Conservation (phyloP, 2,329 filamentous ascomycete species). For the Purpureocillium lavendulum region DNA sequence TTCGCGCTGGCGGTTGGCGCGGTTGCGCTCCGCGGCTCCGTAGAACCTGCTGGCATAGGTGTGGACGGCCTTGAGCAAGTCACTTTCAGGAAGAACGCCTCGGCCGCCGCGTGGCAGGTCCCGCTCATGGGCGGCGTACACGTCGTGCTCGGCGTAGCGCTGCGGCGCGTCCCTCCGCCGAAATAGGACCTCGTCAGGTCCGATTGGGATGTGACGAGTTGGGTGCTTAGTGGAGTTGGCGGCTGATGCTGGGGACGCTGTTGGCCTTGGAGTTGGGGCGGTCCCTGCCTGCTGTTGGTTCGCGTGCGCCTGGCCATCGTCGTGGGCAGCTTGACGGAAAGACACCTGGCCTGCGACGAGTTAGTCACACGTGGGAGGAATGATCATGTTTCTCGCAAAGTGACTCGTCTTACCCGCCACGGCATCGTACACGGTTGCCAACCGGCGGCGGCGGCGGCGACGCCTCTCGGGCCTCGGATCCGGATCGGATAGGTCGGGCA, state of each 20-base stretch:
- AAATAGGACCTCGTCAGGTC: constrained; percentile 67
- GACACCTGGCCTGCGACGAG: constrained; percentile 20
- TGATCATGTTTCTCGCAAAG: background rate
- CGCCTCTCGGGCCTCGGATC: no score
- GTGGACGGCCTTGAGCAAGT: constrained; percentile 62
- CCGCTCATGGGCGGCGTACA: constrained; percentile 58
- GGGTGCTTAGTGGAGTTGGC: constrained; percentile 12
- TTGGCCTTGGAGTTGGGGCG: background rate
- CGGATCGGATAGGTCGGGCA: no score
- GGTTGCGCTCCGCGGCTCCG: constrained; percentile 25
- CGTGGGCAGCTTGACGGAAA: constrained; percentile 11
- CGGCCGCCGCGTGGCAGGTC: constrained; percentile 38
- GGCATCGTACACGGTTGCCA: constrained; percentile 61
- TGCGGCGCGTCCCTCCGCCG: constrained; percentile 53
- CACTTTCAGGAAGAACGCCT: constrained; percentile 54
- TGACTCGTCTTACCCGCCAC: constrained; percentile 49
- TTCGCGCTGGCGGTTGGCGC: constrained; percentile 3
- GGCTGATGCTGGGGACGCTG: background rate
- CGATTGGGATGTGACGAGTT: constrained; percentile 28
- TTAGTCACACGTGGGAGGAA: constrained; percentile 13
- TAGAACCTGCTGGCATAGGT: constrained; percentile 62
- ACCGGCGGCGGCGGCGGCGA: background rate
- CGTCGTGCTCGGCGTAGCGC: constrained; percentile 62
- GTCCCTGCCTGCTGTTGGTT: background rate
- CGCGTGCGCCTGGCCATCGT: constrained; percentile 6